These are phyloP conservation scores for Angomonas ambiguus DNA, from an alignment of 208 protist species.

Conservation along the genomic window DNA sequence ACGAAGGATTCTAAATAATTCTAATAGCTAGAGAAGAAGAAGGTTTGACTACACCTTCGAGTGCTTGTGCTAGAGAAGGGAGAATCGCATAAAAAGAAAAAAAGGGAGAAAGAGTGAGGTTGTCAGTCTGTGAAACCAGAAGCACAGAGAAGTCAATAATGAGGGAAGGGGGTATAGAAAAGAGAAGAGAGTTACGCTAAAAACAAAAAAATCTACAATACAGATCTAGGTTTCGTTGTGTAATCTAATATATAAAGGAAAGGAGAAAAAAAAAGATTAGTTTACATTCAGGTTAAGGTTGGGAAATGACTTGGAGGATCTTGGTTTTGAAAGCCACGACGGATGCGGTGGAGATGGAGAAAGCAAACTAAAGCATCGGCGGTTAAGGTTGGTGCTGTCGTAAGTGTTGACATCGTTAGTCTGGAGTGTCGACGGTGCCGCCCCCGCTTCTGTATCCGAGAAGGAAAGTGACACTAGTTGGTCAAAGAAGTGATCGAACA, in stretches of 20 bases:
- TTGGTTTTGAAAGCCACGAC: neutral
- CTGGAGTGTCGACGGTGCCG: neutral
- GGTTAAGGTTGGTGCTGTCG: neutral
- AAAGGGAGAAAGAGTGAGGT: neutral
- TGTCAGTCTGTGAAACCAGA: too few species aligned
- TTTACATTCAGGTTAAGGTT: too few species aligned
- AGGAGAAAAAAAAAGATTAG: too few species aligned
- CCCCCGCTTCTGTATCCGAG: neutral
- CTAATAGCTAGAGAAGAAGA: too few species aligned
- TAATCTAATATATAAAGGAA: too few species aligned
- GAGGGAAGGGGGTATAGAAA: neutral
- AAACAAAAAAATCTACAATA: neutral
- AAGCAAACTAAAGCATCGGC: neutral
- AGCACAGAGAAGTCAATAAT: neutral
- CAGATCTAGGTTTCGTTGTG: neutral
- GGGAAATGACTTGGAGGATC: neutral
- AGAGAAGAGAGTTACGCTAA: constrained; percentile 5
- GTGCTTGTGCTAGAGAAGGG: too few species aligned
- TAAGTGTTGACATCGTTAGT: neutral
- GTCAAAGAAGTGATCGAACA: neutral
- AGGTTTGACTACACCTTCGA: too few species aligned
- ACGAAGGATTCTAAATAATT: too few species aligned
- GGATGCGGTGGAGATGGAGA: neutral
- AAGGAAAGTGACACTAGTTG: neutral
- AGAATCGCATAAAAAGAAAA: too few species aligned